Evolutionary conservation across 2,329 filamentous ascomycete species (phyloP).

Genomic region (Fusarium liriodendri): DNA sequence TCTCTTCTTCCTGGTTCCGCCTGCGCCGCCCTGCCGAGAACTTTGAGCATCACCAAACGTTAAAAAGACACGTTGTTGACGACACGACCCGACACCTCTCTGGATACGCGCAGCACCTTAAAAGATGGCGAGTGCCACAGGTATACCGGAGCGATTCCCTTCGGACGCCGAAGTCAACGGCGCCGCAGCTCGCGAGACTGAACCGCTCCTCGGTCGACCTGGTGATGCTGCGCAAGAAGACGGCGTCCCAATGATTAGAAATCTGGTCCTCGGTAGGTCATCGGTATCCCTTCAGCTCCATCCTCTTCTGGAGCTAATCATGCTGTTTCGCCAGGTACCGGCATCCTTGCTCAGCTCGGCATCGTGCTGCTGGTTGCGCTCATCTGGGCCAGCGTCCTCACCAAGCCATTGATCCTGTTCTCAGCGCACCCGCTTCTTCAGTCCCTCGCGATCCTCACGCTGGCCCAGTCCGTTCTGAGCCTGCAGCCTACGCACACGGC

Average conservation of each 20-base stretch:
- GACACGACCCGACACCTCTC: neutral
- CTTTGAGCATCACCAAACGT: neutral
- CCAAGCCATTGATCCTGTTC: slow-evolving; percentile 80
- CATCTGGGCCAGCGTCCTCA: slow-evolving; percentile 82
- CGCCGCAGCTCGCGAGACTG: slow-evolving; percentile 49
- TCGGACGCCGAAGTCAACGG: slow-evolving; percentile 35
- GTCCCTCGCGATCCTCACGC: slow-evolving; percentile 75
- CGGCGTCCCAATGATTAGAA: slow-evolving; percentile 72
- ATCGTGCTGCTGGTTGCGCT: slow-evolving; percentile 79
- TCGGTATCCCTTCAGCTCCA: neutral
- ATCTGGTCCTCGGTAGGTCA: slow-evolving; percentile 77
- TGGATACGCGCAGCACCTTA: neutral
- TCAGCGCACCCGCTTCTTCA: slow-evolving; percentile 85
- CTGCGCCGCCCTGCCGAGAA: neutral
- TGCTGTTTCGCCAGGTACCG: slow-evolving; percentile 71
- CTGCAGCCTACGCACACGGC: slow-evolving; percentile 88
- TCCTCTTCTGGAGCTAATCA: slow-evolving; percentile 7
- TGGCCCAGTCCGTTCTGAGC: slow-evolving; percentile 83
- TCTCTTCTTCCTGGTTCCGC: neutral
- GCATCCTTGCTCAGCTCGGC: slow-evolving; percentile 81
- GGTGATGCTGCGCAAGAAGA: slow-evolving; percentile 80
- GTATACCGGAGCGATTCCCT: slow-evolving; percentile 66
- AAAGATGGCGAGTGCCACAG: slow-evolving; percentile 76
- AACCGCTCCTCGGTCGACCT: slow-evolving; percentile 63
- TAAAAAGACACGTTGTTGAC: neutral